These are phyloP conservation scores for Pythium pectinolyticum DNA, from an alignment of 352 stramenopile genomes.

Conservation along the genomic window DNA sequence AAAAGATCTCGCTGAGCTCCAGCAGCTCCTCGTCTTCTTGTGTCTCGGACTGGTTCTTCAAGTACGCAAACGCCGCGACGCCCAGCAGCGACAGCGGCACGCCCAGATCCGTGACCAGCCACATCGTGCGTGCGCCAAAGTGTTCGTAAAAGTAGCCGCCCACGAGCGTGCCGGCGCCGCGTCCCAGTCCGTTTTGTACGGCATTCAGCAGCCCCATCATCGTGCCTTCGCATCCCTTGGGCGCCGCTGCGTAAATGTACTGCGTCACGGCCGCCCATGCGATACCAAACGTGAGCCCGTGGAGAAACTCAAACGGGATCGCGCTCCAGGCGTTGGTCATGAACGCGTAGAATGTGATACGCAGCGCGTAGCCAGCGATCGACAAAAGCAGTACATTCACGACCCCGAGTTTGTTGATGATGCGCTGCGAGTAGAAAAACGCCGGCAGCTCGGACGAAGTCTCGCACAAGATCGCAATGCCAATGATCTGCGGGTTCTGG, in stretches of 20 bases:
- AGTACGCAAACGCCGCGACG: conserved; percentile 52
- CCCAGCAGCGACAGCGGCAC: conserved; percentile 64
- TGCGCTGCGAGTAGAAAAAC: conserved; percentile 76
- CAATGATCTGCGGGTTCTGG: conserved; percentile 71
- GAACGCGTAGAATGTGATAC: conserved; percentile 70
- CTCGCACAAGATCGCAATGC: conserved; percentile 79
- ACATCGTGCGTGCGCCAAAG: conserved; percentile 67
- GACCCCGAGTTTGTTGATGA: conserved; percentile 70
- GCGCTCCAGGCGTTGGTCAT: conserved; percentile 80
- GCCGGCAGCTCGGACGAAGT: conserved; percentile 76
- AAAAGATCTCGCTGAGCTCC: conserved; percentile 68
- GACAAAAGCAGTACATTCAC: conserved; percentile 74
- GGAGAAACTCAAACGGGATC: conserved; percentile 81
- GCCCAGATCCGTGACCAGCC: conserved; percentile 61
- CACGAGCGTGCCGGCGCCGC: conserved; percentile 65
- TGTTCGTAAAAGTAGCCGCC: conserved; percentile 78
- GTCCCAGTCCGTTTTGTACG: conserved; percentile 70
- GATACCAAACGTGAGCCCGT: conserved; percentile 74
- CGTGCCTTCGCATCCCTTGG: conserved; percentile 59
- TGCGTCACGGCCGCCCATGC: conserved; percentile 73
- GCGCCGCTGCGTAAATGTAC: conserved; percentile 70
- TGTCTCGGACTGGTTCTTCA: conserved; percentile 52
- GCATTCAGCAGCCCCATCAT: conserved; percentile 80
- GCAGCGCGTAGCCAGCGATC: conserved; percentile 63
- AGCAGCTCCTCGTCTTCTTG: conserved; percentile 34